These are phyloP conservation scores for Harringtonia aguacate DNA, from an alignment of 2,329 filamentous ascomycete species.

Conservation along the genomic window DNA sequence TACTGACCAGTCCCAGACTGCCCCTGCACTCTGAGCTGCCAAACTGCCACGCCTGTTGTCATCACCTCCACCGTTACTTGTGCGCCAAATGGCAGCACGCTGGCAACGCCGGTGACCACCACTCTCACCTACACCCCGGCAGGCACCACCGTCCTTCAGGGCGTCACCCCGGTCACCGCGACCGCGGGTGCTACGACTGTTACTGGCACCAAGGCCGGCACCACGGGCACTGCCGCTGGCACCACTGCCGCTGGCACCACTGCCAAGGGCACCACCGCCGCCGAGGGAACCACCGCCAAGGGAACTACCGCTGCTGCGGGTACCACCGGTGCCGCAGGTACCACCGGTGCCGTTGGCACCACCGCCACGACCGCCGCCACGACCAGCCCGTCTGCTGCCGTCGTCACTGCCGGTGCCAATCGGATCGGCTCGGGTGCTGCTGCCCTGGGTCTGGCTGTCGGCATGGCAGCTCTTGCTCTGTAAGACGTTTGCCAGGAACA, in stretches of 20 bases:
- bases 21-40: conserved; percentile 11
- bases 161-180: neutral
- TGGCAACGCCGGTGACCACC: neutral
- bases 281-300: neutral
- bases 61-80: neutral
- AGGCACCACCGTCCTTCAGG: conserved; percentile 4
- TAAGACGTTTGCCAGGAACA: conserved; percentile 2
- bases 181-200: neutral
- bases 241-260: neutral
- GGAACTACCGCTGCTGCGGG: neutral
- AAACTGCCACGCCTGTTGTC: neutral
- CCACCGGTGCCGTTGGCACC: neutral
- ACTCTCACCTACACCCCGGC: neutral
- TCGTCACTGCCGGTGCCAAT: conserved; percentile 11
- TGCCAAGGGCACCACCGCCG: neutral
- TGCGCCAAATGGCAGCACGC: neutral
- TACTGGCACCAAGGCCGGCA: neutral
- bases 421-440: conserved; percentile 6
- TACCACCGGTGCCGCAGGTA: neutral
- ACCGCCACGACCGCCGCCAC: neutral
- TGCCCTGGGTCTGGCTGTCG: conserved; percentile 11
- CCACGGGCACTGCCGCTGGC: neutral
- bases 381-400: neutral
- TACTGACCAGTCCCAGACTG: conserved; percentile 6
- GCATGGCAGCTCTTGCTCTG: conserved; percentile 10